Conservation (phyloP, 768 basidiomycete genomes). For the Suillus ampliporus region DNA sequence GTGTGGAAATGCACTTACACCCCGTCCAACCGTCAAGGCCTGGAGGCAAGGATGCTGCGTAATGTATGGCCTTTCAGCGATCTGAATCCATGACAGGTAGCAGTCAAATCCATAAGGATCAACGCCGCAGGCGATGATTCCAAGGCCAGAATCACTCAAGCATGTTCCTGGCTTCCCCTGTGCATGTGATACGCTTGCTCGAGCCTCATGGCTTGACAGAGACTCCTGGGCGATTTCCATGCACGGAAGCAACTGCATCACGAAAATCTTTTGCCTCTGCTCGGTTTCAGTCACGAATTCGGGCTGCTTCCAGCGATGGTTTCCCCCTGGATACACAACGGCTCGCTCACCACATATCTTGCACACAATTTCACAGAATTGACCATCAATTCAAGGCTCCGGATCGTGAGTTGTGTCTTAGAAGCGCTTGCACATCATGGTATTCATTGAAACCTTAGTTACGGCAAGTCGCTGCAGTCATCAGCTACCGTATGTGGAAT, state of each 20-base stretch:
- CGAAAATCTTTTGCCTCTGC: constrained; percentile 33
- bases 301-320: constrained; percentile 38
- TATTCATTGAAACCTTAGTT: constrained; percentile 2
- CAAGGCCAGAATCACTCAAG: no score
- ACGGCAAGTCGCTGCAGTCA: constrained; percentile 18
- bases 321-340: constrained; percentile 41
- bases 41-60: not conserved
- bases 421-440: not conserved
- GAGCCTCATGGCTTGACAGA: no score
- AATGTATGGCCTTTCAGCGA: not conserved
- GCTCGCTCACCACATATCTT: constrained; percentile 31
- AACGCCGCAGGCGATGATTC: no score
- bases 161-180: no score
- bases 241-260: constrained; percentile 36
- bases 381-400: constrained; percentile 3
- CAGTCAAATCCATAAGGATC: no score
- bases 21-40: not conserved
- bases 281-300: constrained; percentile 35
- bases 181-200: no score
- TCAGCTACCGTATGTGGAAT: constrained; percentile 22
- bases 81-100: no score
- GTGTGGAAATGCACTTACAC: constrained; percentile 11
- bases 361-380: constrained; percentile 16
- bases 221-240: constrained; percentile 20
- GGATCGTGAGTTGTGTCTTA: constrained; percentile 20